These are phyloP conservation scores for Oligophagozyma castellii DNA, from an alignment of 1,139 yeast species.

Conservation along the genomic window DNA sequence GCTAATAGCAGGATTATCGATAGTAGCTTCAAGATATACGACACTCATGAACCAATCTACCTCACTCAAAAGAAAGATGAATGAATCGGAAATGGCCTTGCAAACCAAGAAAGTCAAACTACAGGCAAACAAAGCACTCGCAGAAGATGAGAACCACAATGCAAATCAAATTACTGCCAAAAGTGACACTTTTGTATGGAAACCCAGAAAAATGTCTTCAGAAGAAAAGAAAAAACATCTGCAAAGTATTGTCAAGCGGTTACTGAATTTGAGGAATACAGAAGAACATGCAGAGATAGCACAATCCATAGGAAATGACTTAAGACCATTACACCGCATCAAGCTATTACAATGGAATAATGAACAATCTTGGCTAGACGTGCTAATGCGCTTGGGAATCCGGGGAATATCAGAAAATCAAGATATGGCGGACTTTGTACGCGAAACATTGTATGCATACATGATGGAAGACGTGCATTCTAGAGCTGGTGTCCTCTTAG, in stretches of 20 bases:
- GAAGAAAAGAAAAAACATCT: constrained; percentile 16
- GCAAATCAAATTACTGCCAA: constrained; percentile 1
- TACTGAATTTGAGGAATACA: constrained; percentile 11
- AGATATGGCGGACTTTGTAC: constrained; percentile 41
- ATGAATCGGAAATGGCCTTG: constrained; percentile 13
- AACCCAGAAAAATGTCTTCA: constrained; percentile 12
- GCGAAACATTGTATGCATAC: constrained; percentile 59
- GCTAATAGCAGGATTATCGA: constrained; percentile 53
- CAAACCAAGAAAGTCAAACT: constrained; percentile 17
- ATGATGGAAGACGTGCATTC: constrained; percentile 62
- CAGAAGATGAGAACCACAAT: constrained; percentile 1
- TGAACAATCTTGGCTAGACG: constrained; percentile 53
- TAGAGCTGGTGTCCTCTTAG: constrained; percentile 65
- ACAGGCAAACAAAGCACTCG: constrained; percentile 3
- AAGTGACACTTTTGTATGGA: constrained; percentile 3
- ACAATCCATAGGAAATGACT: constrained; percentile 18
- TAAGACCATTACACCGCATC: constrained; percentile 16
- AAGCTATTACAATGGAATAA: constrained; percentile 19
- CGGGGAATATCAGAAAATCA: constrained; percentile 43
- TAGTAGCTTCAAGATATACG: constrained; percentile 50
- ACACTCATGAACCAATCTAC: constrained; percentile 25
- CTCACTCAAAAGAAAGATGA: constrained; percentile 19
- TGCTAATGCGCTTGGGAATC: constrained; percentile 68
- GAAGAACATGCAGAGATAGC: constrained; percentile 11
- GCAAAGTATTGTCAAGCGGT: constrained; percentile 14